phyloP scores from a whole-genome alignment of 1,284 basidiomycete species.

The Ganoderma resinaceum region DNA sequence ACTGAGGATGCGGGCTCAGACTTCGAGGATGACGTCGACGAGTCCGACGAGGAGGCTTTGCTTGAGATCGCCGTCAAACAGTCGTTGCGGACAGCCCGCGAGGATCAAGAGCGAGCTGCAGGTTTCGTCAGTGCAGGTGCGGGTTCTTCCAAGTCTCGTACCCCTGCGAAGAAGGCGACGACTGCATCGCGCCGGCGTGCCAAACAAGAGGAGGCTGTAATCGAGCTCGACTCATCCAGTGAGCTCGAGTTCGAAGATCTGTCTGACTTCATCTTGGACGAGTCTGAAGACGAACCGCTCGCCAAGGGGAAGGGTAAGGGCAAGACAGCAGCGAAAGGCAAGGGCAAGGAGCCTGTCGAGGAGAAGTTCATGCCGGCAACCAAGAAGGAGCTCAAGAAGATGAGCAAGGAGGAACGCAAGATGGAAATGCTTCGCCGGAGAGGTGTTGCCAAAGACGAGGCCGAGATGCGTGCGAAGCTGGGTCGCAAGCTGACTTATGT shows the following conservation, averaged over 20 bases:
- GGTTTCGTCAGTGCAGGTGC: constrained; percentile 46
- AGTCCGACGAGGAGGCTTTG: constrained; percentile 64
- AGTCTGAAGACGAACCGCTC: constrained; percentile 34
- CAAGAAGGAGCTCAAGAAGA: constrained; percentile 40
- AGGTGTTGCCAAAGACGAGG: constrained; percentile 33
- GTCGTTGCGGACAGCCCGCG: constrained; percentile 54
- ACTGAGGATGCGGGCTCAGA: constrained; percentile 29
- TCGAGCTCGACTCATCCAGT: constrained; percentile 40
- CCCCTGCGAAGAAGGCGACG: constrained; percentile 48
- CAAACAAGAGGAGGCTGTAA: constrained; percentile 39
- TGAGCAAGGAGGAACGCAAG: constrained; percentile 39
- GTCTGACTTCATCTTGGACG: constrained; percentile 24
- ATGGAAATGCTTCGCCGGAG: constrained; percentile 32
- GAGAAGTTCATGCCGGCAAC: constrained; percentile 45
- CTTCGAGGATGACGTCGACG: constrained; percentile 26
- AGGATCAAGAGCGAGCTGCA: constrained; percentile 40
- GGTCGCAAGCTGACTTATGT: constrained; percentile 26
- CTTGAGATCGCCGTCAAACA: constrained; percentile 60
- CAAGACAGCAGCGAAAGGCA: constrained; percentile 38
- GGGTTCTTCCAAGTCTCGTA: constrained; percentile 44
- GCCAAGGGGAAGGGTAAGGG: constrained; percentile 34
- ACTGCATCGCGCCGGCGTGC: constrained; percentile 61
- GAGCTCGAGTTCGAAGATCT: constrained; percentile 20
- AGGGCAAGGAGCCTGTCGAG: constrained; percentile 22
- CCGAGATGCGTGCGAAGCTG: constrained; percentile 20